phyloP scores from a whole-genome alignment of 495 filamentous ascomycete genomes.

The Oidiodendron maius region DNA sequence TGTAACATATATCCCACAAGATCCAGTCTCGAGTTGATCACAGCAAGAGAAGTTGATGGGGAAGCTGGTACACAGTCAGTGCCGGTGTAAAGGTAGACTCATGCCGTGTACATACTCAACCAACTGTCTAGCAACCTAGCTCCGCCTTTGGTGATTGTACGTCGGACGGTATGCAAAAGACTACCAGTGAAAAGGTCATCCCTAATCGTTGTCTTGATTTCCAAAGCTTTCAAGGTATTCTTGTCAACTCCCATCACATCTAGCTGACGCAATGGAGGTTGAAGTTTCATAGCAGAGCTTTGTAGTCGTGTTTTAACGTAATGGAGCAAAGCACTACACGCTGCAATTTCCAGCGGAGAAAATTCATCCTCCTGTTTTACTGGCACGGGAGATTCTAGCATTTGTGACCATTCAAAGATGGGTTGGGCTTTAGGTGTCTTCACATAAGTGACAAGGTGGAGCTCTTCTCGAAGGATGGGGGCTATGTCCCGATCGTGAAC shows the following conservation, averaged over 20 bases:
- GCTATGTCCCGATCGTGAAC: slow-evolving; percentile 34
- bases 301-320: slow-evolving; percentile 78
- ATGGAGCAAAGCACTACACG: slow-evolving; percentile 65
- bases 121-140: slow-evolving; percentile 74
- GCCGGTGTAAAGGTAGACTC: not conserved
- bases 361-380: slow-evolving; percentile 34
- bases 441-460: slow-evolving; percentile 51
- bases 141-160: slow-evolving; percentile 87
- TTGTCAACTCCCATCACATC: slow-evolving; percentile 89
- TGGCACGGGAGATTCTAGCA: slow-evolving; percentile 65
- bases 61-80: slow-evolving; percentile 31
- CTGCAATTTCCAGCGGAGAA: slow-evolving; percentile 43
- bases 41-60: slow-evolving; percentile 74
- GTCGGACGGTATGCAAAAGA: slow-evolving; percentile 78
- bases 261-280: slow-evolving; percentile 70
- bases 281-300: slow-evolving; percentile 75
- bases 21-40: slow-evolving; percentile 77
- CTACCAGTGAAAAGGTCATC: slow-evolving; percentile 74
- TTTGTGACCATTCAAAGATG: slow-evolving; percentile 62
- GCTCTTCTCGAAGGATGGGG: slow-evolving; percentile 46
- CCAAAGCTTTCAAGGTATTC: slow-evolving; percentile 80
- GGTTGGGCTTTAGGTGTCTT: slow-evolving; percentile 38
- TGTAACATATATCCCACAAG: slow-evolving; percentile 70
- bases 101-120: slow-evolving; percentile 51
- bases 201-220: slow-evolving; percentile 78